Evolutionary conservation across 1,284 basidiomycete genomes (phyloP).

Genomic region (Microbotryum violaceum): DNA sequence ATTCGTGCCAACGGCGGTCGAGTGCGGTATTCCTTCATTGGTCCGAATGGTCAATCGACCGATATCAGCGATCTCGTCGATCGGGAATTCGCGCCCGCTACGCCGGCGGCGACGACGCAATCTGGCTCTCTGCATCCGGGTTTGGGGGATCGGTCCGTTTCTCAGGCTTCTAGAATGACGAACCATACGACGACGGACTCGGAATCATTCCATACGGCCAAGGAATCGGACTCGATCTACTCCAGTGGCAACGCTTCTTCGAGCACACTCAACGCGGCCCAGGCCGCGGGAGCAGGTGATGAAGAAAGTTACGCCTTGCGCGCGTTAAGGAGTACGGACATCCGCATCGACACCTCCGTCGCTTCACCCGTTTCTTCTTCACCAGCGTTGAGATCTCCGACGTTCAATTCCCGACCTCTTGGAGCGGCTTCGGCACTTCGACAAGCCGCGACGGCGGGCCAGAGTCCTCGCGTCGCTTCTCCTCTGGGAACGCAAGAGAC

Average conservation of each 20-base stretch:
- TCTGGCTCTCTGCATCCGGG: slow-evolving; percentile 7
- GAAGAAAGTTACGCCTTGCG: slow-evolving; percentile 3
- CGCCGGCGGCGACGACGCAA: slow-evolving; percentile 1
- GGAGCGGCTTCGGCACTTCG: too few species aligned
- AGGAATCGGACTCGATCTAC: slow-evolving; percentile 11
- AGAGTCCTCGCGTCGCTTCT: neutral
- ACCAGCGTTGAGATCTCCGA: too few species aligned
- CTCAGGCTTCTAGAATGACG: slow-evolving; percentile 10
- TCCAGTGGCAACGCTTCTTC: slow-evolving; percentile 6
- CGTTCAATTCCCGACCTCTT: too few species aligned
- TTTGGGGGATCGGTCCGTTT: slow-evolving; percentile 22
- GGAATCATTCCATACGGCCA: slow-evolving; percentile 34
- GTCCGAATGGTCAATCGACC: slow-evolving; percentile 72
- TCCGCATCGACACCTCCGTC: too few species aligned
- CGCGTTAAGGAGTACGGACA: too few species aligned
- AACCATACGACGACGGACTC: slow-evolving; percentile 24
- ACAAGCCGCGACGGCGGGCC: too few species aligned
- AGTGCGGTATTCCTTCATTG: slow-evolving; percentile 85
- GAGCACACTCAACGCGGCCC: neutral
- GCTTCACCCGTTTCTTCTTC: too few species aligned
- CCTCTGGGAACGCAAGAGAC: slow-evolving; percentile 37
- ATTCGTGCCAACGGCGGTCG: slow-evolving; percentile 56
- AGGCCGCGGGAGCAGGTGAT: neutral
- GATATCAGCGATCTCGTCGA: slow-evolving; percentile 90
- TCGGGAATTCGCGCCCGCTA: slow-evolving; percentile 51